phyloP scores from a whole-genome alignment of 163 green algal genomes.

The Chloroidium sp. region DNA sequence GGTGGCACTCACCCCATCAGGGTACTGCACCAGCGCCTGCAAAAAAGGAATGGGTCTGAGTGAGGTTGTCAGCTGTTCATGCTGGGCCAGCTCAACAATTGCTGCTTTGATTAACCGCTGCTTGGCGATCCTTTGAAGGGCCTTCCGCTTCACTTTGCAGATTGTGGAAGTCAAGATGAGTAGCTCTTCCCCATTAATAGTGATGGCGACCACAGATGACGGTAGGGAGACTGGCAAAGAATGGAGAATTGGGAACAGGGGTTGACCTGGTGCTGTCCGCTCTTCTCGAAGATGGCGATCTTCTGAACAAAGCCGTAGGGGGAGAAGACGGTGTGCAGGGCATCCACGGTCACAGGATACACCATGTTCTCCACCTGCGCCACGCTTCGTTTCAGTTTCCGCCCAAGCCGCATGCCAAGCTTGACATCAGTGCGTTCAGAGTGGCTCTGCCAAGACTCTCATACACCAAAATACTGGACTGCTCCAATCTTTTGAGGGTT shows the following conservation, averaged over 20 bases:
- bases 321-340: constrained; percentile 59
- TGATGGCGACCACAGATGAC: too few relatives aligned
- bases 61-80: too few relatives aligned
- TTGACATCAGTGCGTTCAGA: background rate
- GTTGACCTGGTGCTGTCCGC: constrained; percentile 26
- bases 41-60: constrained; percentile 15
- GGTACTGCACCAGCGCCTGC: constrained; percentile 41
- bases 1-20: constrained; percentile 34
- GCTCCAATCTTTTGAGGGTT: too few relatives aligned
- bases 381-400: background rate
- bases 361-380: constrained; percentile 50
- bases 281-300: constrained; percentile 60
- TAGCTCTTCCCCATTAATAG: too few relatives aligned
- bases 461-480: too few relatives aligned
- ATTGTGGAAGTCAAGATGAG: too few relatives aligned
- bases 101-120: too few relatives aligned
- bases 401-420: background rate
- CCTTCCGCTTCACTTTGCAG: too few relatives aligned
- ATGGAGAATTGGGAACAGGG: background rate
- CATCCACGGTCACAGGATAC: constrained; percentile 58
- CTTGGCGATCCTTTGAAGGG: too few relatives aligned
- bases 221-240: background rate
- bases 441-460: too few relatives aligned
- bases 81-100: too few relatives aligned
- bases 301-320: constrained; percentile 61